A percentile compares a stretch with the other conserved stretches of the same genome.
Conservation (phyloP, 2,329 filamentous ascomycete genomes). For the Penicillium sumatraense region DNA sequence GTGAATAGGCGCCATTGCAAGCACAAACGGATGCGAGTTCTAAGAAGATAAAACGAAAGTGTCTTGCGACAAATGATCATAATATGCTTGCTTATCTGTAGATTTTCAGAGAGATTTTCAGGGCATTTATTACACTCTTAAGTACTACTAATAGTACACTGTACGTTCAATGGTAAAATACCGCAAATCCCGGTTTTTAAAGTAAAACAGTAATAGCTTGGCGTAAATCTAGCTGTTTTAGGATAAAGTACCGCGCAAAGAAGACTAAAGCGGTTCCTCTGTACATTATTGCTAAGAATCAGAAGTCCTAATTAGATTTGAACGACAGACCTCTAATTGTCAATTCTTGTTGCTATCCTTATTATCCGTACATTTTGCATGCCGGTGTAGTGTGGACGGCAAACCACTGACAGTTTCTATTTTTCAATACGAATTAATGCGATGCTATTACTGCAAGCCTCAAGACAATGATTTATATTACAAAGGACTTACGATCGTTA, state of each 20-base stretch:
- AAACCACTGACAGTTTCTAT: no score
- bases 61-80: background rate
- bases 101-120: background rate
- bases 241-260: background rate
- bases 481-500: no score
- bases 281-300: background rate
- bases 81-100: background rate
- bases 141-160: background rate
- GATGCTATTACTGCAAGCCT: no score
- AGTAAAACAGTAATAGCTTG: background rate
- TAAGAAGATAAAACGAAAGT: background rate
- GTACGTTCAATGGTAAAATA: background rate
- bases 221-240: background rate
- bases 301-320: no score
- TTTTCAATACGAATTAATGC: no score
- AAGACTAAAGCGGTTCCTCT: background rate
- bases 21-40: background rate
- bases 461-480: no score
- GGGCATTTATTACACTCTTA: background rate
- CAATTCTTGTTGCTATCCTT: no score
- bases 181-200: background rate
- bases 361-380: no score
- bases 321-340: no score
- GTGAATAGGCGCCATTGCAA: slow-evolving; percentile 25
- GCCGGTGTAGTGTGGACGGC: no score